Percentiles rank a stretch among this genome's conserved stretches.
These are phyloP conservation scores for Linum trigynum DNA, from an alignment of 345 rosid genomes.

Conservation along the genomic window DNA sequence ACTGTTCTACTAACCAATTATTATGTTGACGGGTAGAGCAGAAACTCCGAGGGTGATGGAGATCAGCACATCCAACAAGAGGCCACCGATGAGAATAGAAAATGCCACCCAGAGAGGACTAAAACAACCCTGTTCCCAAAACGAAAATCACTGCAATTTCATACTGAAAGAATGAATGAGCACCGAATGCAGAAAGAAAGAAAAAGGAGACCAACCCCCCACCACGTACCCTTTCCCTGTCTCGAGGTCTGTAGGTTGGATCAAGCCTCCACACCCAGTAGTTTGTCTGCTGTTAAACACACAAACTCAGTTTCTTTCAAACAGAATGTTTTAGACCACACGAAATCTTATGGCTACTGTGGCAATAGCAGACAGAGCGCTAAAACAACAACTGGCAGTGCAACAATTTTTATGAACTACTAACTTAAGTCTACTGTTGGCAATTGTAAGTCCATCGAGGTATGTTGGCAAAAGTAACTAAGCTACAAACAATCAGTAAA, in stretches of 20 bases:
- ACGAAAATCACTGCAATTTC: constrained; percentile 7
- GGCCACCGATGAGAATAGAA: constrained; percentile 73
- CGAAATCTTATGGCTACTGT: not conserved
- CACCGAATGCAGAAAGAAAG: not conserved
- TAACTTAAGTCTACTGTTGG: too few relatives aligned
- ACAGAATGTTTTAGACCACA: constrained; percentile 7
- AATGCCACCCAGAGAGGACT: constrained; percentile 93
- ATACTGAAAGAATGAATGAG: constrained; percentile 5
- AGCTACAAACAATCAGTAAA: not conserved
- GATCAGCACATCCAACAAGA: constrained; percentile 76
- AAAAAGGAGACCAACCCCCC: constrained; percentile 11
- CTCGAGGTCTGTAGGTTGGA: constrained; percentile 50
- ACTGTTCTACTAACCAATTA: constrained; percentile 44
- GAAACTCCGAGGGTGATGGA: constrained; percentile 77
- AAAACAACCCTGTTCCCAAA: constrained; percentile 50
- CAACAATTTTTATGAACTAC: too few relatives aligned
- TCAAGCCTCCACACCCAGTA: constrained; percentile 82
- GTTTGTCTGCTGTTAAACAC: constrained; percentile 37
- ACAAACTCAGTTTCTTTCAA: not conserved
- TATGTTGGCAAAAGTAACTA: not conserved
- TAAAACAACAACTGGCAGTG: too few relatives aligned
- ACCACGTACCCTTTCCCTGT: constrained; percentile 44
- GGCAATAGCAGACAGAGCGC: not conserved
- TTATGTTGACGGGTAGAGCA: constrained; percentile 80
- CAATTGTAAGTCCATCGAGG: not conserved